These are phyloP conservation scores for Oryza meyeriana DNA, from an alignment of 176 grass and related monocot species.

Conservation along the genomic window DNA sequence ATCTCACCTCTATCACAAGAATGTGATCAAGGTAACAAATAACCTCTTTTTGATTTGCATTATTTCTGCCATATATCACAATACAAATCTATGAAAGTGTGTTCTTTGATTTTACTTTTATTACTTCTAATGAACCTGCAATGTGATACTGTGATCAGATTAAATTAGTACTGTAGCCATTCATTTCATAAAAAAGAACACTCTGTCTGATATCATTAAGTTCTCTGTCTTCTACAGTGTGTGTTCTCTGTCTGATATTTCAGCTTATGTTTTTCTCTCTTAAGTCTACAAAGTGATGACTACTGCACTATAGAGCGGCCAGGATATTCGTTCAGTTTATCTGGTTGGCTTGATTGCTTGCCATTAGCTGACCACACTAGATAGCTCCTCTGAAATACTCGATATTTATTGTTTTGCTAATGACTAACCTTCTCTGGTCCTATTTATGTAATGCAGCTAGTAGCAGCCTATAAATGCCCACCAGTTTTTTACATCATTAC, in stretches of 20 bases:
- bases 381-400: too few species aligned
- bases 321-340: neutral
- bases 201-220: too few species aligned
- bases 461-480: slow-evolving; percentile 49
- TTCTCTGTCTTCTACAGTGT: too few species aligned
- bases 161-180: neutral
- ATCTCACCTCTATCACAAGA: slow-evolving; percentile 62
- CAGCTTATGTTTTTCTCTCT: neutral
- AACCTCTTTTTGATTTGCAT: neutral
- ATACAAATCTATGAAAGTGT: neutral
- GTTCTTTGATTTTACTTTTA: neutral
- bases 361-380: neutral
- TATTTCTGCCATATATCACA: neutral
- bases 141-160: neutral
- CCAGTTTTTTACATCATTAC: slow-evolving; percentile 71
- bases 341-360: neutral
- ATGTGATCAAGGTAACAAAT: slow-evolving; percentile 74
- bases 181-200: neutral
- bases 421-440: neutral
- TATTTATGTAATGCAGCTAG: slow-evolving; percentile 48
- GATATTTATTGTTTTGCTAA: neutral
- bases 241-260: neutral
- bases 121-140: neutral
- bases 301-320: neutral
- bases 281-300: neutral